Conservation (phyloP, 108 stramenopile genomes). For the Nitzschia sp. region DNA sequence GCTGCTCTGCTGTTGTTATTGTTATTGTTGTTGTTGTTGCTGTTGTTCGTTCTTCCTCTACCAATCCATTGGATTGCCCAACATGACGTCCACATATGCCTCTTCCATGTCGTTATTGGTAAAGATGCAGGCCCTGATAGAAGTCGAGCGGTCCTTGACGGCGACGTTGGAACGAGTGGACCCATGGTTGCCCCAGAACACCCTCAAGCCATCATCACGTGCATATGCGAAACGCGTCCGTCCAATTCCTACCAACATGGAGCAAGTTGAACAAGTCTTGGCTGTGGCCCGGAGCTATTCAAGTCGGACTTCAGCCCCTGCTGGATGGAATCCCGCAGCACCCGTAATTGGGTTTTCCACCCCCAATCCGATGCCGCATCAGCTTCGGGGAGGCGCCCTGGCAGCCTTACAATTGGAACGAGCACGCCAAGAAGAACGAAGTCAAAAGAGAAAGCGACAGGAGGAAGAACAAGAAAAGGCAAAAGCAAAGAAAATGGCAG, state of each 20-base stretch:
- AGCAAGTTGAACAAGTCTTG: slow-evolving; percentile 60
- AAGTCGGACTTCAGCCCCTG: slow-evolving; percentile 74
- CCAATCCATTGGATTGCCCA: no score
- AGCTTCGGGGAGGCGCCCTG: slow-evolving; percentile 76
- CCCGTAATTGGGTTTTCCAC: slow-evolving; percentile 83
- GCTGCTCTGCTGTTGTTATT: no score
- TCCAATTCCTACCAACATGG: slow-evolving; percentile 63
- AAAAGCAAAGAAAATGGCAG: slow-evolving; percentile 25
- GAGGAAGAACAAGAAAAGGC: slow-evolving; percentile 43
- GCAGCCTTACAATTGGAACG: slow-evolving; percentile 74
- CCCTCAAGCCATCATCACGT: slow-evolving; percentile 7
- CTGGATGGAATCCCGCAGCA: slow-evolving; percentile 78
- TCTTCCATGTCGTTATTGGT: slow-evolving; percentile 15
- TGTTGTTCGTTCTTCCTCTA: no score
- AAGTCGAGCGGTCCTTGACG: slow-evolving; percentile 76
- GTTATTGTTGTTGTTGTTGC: no score
- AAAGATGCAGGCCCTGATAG: slow-evolving; percentile 49
- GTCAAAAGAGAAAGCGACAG: slow-evolving; percentile 54
- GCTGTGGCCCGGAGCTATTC: slow-evolving; percentile 72
- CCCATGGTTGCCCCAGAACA: slow-evolving; percentile 44
- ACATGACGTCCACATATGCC: not conserved
- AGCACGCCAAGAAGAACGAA: slow-evolving; percentile 47
- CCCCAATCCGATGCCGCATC: slow-evolving; percentile 85
- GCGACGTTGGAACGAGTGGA: slow-evolving; percentile 56
- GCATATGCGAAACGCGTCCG: slow-evolving; percentile 29